Evolutionary conservation across 495 filamentous ascomycete genomes (phyloP).

Genomic region (Neurospora sp.): DNA sequence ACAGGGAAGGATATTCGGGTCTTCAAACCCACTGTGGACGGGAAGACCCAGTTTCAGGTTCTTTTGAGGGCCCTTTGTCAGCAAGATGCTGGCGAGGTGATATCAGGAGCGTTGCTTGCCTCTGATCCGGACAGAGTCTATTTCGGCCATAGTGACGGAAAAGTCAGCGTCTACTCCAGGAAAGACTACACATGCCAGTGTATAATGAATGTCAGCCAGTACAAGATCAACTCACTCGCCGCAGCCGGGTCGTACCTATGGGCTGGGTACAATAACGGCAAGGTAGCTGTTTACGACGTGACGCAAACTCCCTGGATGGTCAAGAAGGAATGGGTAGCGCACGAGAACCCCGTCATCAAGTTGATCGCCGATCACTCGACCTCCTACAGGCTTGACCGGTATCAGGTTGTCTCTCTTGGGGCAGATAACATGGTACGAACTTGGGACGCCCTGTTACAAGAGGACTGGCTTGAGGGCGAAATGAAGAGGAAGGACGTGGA

Average conservation of each 20-base stretch:
- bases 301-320: constrained; percentile 72
- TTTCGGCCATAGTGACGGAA: constrained; percentile 88
- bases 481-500: constrained; percentile 76
- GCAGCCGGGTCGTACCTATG: constrained; percentile 80
- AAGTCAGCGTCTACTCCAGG: constrained; percentile 81
- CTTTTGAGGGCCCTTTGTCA: constrained; percentile 56
- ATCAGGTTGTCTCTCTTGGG: constrained; percentile 72
- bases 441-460: constrained; percentile 90
- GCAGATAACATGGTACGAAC: constrained; percentile 74
- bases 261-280: constrained; percentile 94
- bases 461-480: constrained; percentile 83
- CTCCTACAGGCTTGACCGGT: constrained; percentile 73
- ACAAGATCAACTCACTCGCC: constrained; percentile 86
- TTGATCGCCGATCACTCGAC: constrained; percentile 72
- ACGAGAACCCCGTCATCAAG: constrained; percentile 67
- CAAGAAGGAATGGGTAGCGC: constrained; percentile 90
- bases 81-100: constrained; percentile 69
- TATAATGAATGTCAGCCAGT: constrained; percentile 75
- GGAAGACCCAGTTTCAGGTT: constrained; percentile 56
- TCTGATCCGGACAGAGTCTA: constrained; percentile 72
- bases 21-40: constrained; percentile 64
- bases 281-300: constrained; percentile 87
- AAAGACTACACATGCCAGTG: constrained; percentile 62
- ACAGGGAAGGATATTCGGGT: constrained; percentile 80
- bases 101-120: constrained; percentile 65